phyloP scores from a whole-genome alignment of 2,329 filamentous ascomycete genomes.

The Aspergillus intermedius region DNA sequence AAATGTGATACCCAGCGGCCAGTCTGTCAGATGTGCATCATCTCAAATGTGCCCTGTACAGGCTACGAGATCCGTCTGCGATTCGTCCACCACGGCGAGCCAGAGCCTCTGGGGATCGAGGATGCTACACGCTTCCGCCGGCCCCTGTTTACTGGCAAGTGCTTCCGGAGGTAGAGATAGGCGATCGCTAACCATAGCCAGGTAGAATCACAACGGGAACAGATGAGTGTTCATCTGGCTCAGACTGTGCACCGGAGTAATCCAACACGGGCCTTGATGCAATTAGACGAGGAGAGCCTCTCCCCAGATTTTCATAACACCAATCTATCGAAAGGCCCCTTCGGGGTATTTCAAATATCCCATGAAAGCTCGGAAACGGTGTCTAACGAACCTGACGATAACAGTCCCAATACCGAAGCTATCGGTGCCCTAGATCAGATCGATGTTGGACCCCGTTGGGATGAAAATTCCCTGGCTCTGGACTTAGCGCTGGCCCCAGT shows the following conservation, averaged over 20 bases:
- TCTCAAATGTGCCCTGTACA: slow-evolving; percentile 30
- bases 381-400: too few relatives aligned
- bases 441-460: too few relatives aligned
- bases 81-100: slow-evolving; percentile 24
- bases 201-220: slow-evolving; percentile 24
- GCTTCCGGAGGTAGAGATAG: neutral
- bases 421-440: too few relatives aligned
- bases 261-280: slow-evolving; percentile 14
- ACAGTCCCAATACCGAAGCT: too few relatives aligned
- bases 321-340: too few relatives aligned
- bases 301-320: neutral
- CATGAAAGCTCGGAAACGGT: too few relatives aligned
- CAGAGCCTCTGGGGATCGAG: neutral
- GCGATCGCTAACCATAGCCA: neutral
- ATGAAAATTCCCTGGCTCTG: too few relatives aligned
- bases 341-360: too few relatives aligned
- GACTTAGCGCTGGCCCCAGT: too few relatives aligned
- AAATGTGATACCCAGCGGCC: slow-evolving; percentile 43
- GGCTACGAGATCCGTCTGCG: slow-evolving; percentile 38
- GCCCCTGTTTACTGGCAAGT: slow-evolving; percentile 32
- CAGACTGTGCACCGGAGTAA: slow-evolving; percentile 21
- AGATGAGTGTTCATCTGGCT: slow-evolving; percentile 31
- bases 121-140: slow-evolving; percentile 32
- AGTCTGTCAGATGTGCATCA: slow-evolving; percentile 32
- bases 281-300: slow-evolving; percentile 26